Evolutionary conservation across 768 basidiomycete species (phyloP).

Genomic region (Mycena amicta): DNA sequence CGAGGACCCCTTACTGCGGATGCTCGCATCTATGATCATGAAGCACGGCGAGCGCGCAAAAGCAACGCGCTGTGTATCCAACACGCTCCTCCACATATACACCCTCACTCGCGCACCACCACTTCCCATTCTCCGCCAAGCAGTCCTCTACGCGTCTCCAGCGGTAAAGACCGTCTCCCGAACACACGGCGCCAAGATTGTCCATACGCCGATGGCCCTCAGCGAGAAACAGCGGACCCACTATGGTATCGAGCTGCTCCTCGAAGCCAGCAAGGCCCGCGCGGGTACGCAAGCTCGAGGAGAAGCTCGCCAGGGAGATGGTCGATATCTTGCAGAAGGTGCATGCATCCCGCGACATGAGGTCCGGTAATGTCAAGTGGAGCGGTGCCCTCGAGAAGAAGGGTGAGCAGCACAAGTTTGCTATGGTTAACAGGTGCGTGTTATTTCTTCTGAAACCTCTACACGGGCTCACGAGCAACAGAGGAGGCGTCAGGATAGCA

Average conservation of each 20-base stretch:
- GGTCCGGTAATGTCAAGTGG: slow-evolving; percentile 34
- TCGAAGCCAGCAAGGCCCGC: slow-evolving; percentile 60
- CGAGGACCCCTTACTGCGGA: slow-evolving; percentile 72
- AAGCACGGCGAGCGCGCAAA: slow-evolving; percentile 64
- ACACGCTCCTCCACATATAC: slow-evolving; percentile 73
- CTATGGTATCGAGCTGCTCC: slow-evolving; percentile 71
- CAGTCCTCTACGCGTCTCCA: slow-evolving; percentile 70
- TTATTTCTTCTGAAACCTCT: background rate
- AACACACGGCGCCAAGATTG: slow-evolving; percentile 65
- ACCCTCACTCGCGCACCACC: slow-evolving; percentile 77
- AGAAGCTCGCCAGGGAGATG: slow-evolving; percentile 79
- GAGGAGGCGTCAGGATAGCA: slow-evolving; percentile 11
- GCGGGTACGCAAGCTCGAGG: slow-evolving; percentile 60
- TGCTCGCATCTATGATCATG: slow-evolving; percentile 65
- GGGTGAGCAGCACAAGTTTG: slow-evolving; percentile 62
- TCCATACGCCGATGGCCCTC: slow-evolving; percentile 68
- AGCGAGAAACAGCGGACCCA: slow-evolving; percentile 79
- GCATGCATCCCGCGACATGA: background rate
- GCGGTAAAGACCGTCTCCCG: slow-evolving; percentile 63
- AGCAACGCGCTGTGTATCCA: slow-evolving; percentile 56
- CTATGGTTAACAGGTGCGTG: slow-evolving; percentile 77
- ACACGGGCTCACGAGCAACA: slow-evolving; percentile 1
- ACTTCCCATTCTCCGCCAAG: slow-evolving; percentile 75
- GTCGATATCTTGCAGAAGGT: slow-evolving; percentile 65
- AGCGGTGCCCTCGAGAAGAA: slow-evolving; percentile 61